Conservation (phyloP, 2,329 filamentous ascomycete genomes). For the Fusarium verrucosum region DNA sequence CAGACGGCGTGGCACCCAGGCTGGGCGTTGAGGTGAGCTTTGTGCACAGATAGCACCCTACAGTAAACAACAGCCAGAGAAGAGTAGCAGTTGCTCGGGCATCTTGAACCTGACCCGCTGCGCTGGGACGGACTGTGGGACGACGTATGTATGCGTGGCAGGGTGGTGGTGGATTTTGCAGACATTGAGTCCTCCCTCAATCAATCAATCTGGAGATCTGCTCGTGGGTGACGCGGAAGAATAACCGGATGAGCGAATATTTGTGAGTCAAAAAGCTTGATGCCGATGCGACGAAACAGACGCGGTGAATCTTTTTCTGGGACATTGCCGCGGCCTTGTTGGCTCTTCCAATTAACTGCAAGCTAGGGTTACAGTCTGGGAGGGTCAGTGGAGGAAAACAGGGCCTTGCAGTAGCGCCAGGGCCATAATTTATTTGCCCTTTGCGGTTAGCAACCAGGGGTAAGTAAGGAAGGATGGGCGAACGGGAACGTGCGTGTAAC, state of each 20-base stretch:
- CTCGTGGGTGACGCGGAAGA: slow-evolving; percentile 24
- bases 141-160: slow-evolving; percentile 27
- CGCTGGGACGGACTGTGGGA: slow-evolving; percentile 29
- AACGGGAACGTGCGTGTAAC: slow-evolving; percentile 22
- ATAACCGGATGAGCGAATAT: slow-evolving; percentile 25
- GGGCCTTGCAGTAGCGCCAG: slow-evolving; percentile 29
- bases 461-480: slow-evolving; percentile 12
- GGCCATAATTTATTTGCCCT: slow-evolving; percentile 17
- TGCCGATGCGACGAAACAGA: slow-evolving; percentile 38
- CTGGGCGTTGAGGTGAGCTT: slow-evolving; percentile 29
- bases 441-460: slow-evolving; percentile 29
- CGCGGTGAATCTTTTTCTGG: slow-evolving; percentile 29
- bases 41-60: slow-evolving; percentile 8
- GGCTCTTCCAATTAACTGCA: slow-evolving; percentile 28
- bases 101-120: slow-evolving; percentile 30
- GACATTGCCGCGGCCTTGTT: slow-evolving; percentile 35
- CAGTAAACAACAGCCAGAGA: slow-evolving; percentile 12
- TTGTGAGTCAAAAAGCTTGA: slow-evolving; percentile 34
- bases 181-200: slow-evolving; percentile 16
- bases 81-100: slow-evolving; percentile 14
- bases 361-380: slow-evolving; percentile 30
- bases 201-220: slow-evolving; percentile 18
- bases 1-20: slow-evolving; percentile 39
- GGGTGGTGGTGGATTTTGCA: slow-evolving; percentile 13
- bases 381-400: slow-evolving; percentile 25